Percentiles rank a stretch among this genome's conserved stretches.
Evolutionary conservation across 495 filamentous ascomycete species (phyloP).

Genomic region (Xylaria nigripes): DNA sequence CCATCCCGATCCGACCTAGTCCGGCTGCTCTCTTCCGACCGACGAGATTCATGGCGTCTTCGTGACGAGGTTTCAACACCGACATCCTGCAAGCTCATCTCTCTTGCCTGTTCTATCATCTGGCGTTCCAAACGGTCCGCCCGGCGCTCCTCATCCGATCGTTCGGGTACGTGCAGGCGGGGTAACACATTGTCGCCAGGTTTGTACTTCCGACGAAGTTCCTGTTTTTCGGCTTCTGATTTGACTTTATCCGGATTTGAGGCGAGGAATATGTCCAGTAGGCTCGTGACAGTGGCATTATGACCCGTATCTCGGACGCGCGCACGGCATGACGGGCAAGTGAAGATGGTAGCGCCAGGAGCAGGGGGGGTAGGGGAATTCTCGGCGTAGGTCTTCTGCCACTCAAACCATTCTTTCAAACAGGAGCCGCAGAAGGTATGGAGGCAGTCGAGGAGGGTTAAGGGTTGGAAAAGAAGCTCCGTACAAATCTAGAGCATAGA

Average conservation of each 20-base stretch:
- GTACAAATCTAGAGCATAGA: constrained; percentile 69
- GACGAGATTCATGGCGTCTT: constrained; percentile 38
- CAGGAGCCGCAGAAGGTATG: constrained; percentile 96
- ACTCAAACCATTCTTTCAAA: constrained; percentile 87
- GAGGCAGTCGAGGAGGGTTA: constrained; percentile 93
- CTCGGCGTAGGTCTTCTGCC: constrained; percentile 41
- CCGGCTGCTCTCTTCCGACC: constrained; percentile 29
- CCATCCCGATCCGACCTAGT: constrained; percentile 25
- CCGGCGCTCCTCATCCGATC: constrained; percentile 38
- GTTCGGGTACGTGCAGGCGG: constrained; percentile 37
- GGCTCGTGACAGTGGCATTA: constrained; percentile 73
- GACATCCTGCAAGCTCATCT: constrained; percentile 63
- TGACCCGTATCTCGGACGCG: constrained; percentile 71
- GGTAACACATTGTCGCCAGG: constrained; percentile 70
- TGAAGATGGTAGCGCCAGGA: constrained; percentile 52
- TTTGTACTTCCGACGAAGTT: constrained; percentile 61
- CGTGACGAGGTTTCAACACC: constrained; percentile 39
- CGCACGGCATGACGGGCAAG: constrained; percentile 89
- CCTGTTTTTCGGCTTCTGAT: constrained; percentile 58
- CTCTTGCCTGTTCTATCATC: constrained; percentile 60
- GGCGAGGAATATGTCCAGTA: constrained; percentile 71
- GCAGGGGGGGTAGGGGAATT: constrained; percentile 37
- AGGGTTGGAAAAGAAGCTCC: constrained; percentile 88
- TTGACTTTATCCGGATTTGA: constrained; percentile 65
- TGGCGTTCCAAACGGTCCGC: constrained; percentile 58